Evolutionary conservation across 768 basidiomycete genomes (phyloP), one percentile per base, ranked within the genome.

Genomic region (Lactifluus echinatus): DNA sequence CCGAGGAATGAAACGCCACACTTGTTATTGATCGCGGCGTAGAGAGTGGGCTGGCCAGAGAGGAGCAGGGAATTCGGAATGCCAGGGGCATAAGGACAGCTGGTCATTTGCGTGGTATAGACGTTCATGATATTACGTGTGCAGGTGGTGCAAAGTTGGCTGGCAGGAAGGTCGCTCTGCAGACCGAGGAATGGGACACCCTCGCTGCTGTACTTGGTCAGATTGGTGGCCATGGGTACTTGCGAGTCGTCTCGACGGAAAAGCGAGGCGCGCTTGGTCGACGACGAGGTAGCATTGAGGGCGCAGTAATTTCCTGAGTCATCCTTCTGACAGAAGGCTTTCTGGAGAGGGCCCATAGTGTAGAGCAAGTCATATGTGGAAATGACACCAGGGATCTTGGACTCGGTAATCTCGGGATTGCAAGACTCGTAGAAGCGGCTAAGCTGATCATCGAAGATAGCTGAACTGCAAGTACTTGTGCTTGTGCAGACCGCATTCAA

Each of bases 181-280:
- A 89, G 78, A 83, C 88, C 83, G 63, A 97, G 75, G 87, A 90
- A 96, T 34, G 81, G 74, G 53, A 96, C 70, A 75, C 87, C 89
- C 66, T 78, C 79, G 45, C 72, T 62, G 44, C 64, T 59, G 72
- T 76, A 86, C 10, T 79, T 77, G 10, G 74, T 74, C 44, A 76
- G 69, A 71, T 89, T 84, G 57, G 84, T 84, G 28, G 64, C 42
- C 11, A 74, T 53, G 29, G 67, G 61, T 8, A 66, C 55, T 69
- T 72, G 73, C 66, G 67, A 36, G 11, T 68, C 69, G 33, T 49
- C 60, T 26, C 49, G 65, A 29, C 59, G 68, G 28, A 57, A 60
- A 29, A 44, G 66, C 21, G 57, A 23, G n/a, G 59, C 52, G 28
- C 55, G 45, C 40, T 55, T 24, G 17, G 55, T 33, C 11, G 29